phyloP scores from a whole-genome alignment of 1,139 yeast genomes.

The Candida frijolesensis region DNA sequence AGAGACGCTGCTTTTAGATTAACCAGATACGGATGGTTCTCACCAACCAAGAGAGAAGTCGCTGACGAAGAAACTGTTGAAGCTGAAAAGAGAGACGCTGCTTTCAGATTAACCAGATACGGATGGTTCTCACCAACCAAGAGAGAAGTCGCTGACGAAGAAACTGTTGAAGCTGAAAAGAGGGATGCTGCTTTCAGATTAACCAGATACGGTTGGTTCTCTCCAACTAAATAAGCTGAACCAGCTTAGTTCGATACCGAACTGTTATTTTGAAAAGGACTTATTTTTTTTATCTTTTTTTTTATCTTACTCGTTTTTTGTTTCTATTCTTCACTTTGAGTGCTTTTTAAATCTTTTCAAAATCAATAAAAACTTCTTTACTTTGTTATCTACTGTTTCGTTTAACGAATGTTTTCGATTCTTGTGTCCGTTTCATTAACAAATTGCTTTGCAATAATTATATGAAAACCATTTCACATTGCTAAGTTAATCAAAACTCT shows the following conservation, averaged over 20 bases:
- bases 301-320: background rate
- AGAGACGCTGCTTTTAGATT: constrained; percentile 7
- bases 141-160: constrained; percentile 1
- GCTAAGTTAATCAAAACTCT: too few relatives aligned
- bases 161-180: too few relatives aligned
- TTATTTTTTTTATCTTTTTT: background rate
- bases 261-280: background rate
- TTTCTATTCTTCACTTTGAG: background rate
- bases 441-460: background rate
- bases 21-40: constrained; percentile 9
- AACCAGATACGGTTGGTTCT: too few relatives aligned
- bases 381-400: background rate
- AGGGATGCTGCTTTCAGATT: too few relatives aligned
- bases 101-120: constrained; percentile 5
- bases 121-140: constrained; percentile 9
- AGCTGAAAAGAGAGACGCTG: background rate
- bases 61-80: background rate
- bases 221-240: too few relatives aligned
- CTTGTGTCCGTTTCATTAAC: background rate
- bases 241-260: background rate
- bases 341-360: background rate
- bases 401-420: background rate
- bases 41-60: constrained; percentile 9
- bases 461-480: too few relatives aligned
- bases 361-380: background rate